Percentiles rank a stretch among this genome's conserved stretches.
Conservation (phyloP, 352 stramenopile species). For the Pythium chondricola region DNA sequence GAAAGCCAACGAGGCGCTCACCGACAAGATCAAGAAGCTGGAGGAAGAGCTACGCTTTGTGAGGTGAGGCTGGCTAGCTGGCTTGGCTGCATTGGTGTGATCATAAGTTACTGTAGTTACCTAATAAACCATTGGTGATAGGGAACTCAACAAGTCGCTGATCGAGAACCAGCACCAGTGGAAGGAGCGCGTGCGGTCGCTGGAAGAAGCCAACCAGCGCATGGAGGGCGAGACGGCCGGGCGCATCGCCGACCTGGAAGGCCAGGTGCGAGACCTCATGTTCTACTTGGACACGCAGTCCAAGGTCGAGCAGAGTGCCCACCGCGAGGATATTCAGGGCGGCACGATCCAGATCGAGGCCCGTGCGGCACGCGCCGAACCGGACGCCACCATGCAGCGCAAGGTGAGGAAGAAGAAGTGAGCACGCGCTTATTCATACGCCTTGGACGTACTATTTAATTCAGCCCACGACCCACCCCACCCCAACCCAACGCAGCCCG, state of each 20-base stretch:
- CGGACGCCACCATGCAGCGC: conserved; percentile 4
- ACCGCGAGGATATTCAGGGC: conserved; percentile 79
- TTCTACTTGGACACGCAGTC: conserved; percentile 87
- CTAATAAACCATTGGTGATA: too few relatives aligned
- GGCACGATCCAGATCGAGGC: conserved; percentile 72
- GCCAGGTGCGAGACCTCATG: conserved; percentile 85
- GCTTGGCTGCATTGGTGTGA: not conserved
- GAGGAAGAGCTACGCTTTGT: conserved; percentile 82
- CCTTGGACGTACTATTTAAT: conserved; percentile 8
- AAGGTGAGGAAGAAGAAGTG: conserved; percentile 16
- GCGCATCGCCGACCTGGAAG: conserved; percentile 70
- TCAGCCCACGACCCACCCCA: not conserved
- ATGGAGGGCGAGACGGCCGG: conserved; percentile 51
- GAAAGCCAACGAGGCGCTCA: conserved; percentile 56
- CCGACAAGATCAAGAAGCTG: conserved; percentile 68
- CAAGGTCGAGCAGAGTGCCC: conserved; percentile 73
- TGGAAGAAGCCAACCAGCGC: conserved; percentile 64
- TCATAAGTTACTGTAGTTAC: too few relatives aligned
- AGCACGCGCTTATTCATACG: not conserved
- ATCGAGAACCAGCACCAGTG: conserved; percentile 87
- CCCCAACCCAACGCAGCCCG: not conserved
- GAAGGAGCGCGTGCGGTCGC: conserved; percentile 66
- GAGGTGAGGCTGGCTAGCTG: conserved; percentile 25
- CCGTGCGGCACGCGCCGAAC: conserved; percentile 3
- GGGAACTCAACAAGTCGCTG: conserved; percentile 84